Base-by-base conservation (phyloP, 345 rosid species). In the Pugionium dolabratum region DNA sequence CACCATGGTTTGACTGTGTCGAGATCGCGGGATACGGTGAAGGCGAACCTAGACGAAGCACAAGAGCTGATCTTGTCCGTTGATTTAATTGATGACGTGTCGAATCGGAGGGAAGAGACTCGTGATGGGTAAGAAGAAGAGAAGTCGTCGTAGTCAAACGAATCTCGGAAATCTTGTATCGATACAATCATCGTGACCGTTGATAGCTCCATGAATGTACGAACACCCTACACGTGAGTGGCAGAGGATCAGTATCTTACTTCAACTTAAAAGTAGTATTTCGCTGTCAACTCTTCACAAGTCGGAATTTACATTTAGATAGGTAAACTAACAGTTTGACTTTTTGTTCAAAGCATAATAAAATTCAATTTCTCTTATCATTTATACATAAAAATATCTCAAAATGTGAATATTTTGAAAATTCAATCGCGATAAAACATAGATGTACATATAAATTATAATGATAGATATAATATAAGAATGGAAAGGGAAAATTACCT, bases 1-100 rank as follows among this genome's bases (percentile, higher is more conserved):
- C 93, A 72, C 99, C 99, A 94, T 0, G 99, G 99, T 77, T 94
- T 94, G 69, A 94, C 89, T 4, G 99, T 86, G 75, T 94, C 97
- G 59, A 86, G 89, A 54, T 88, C 85, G 79, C 86, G 95, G n/a
- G 96, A 82, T 27, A 94, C 97, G 4, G 95, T 90, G 90, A 94
- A 94, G 63, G 99, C 86, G 79, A 94, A 94, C 31, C 99, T 79
- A 18, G 99, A 90, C 30, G 99, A 94, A 2, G 97, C 83, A 11
- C 47, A 67, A 0, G 72, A 66, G 7, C 95, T 85, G 5, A 87
- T 67, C 84, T 88, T 86, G 46, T 86, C 92, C 75, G 85, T 75
- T 50, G 99, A 81, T 55, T 59, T 75, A 2, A 78, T 72, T 0
- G 96, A 79, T 36, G 86, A 79, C 4, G 88, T 62, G 70, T 91